phyloP scores from a whole-genome alignment of 768 basidiomycete species.

The Cyclocybe cylindracea region DNA sequence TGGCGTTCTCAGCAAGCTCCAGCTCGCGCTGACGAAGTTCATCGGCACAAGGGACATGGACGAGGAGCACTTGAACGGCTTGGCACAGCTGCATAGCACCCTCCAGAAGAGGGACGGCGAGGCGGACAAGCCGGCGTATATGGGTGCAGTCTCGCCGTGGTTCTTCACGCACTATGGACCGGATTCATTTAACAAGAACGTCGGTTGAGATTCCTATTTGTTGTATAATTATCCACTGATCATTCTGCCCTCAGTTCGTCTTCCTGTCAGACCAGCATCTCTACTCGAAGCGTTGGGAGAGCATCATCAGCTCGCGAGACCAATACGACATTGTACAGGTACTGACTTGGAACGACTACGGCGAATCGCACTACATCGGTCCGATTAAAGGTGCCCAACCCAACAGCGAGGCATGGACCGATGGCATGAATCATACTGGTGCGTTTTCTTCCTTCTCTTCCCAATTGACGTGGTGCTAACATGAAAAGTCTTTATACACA shows the following conservation, averaged over 20 bases:
- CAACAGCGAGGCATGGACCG: slow-evolving; percentile 70
- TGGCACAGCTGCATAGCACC: slow-evolving; percentile 29
- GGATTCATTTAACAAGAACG: slow-evolving; percentile 74
- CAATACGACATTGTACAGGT: slow-evolving; percentile 62
- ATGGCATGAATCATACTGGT: slow-evolving; percentile 62
- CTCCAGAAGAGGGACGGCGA: slow-evolving; percentile 26
- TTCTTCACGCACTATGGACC: slow-evolving; percentile 80
- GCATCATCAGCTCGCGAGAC: slow-evolving; percentile 55
- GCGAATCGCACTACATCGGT: slow-evolving; percentile 80
- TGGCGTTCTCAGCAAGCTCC: slow-evolving; percentile 22
- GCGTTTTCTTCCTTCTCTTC: slow-evolving; percentile 10
- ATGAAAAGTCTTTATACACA: slow-evolving; percentile 16
- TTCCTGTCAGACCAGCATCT: slow-evolving; percentile 70
- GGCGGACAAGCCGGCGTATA: slow-evolving; percentile 35
- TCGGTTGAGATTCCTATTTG: slow-evolving; percentile 26
- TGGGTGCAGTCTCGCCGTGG: slow-evolving; percentile 67
- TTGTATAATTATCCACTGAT: slow-evolving; percentile 2
- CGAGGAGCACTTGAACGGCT: slow-evolving; percentile 47
- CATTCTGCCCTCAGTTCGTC: slow-evolving; percentile 45
- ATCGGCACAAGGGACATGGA: slow-evolving; percentile 57
- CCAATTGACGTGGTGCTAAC: slow-evolving; percentile 6
- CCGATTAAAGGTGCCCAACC: slow-evolving; percentile 76
- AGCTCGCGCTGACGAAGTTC: slow-evolving; percentile 33
- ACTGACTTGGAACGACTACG: slow-evolving; percentile 74
- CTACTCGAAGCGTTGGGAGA: slow-evolving; percentile 68